These are phyloP conservation scores for Penicillium sclerotigenum DNA, from an alignment of 2,329 filamentous ascomycete genomes.

Conservation along the genomic window DNA sequence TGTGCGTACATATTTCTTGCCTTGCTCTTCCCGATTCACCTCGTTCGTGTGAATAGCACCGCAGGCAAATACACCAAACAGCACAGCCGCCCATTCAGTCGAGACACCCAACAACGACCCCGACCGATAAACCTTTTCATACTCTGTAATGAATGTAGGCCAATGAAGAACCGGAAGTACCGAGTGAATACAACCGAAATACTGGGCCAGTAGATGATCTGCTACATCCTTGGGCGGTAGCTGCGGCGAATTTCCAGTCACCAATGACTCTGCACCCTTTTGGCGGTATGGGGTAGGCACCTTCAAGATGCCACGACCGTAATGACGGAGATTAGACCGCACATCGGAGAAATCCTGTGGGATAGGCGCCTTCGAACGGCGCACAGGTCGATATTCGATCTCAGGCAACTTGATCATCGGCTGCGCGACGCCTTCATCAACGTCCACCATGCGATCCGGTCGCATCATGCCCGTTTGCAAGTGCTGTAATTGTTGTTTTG, in stretches of 20 bases:
- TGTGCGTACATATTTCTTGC: conserved; percentile 66
- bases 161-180: conserved; percentile 85
- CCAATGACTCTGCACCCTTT: conserved; percentile 47
- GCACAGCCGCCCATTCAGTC: conserved; percentile 71
- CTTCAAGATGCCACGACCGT: conserved; percentile 76
- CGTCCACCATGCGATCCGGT: conserved; percentile 46
- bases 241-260: conserved; percentile 57
- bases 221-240: conserved; percentile 68
- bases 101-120: conserved; percentile 60
- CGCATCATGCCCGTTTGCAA: conserved; percentile 63
- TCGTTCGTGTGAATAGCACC: conserved; percentile 70
- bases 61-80: conserved; percentile 79
- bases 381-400: conserved; percentile 63
- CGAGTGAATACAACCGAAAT: conserved; percentile 72
- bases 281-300: conserved; percentile 67
- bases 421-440: conserved; percentile 44
- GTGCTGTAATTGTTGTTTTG: conserved; percentile 75
- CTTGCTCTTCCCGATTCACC: conserved; percentile 55
- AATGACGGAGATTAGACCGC: conserved; percentile 67
- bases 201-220: conserved; percentile 71
- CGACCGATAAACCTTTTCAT: conserved; percentile 71
- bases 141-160: conserved; percentile 73
- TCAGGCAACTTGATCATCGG: conserved; percentile 59
- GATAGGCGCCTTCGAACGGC: conserved; percentile 58
- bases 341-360: conserved; percentile 69